Conservation (phyloP, 2,329 filamentous ascomycete genomes). For the Pseudofabraea citricarpa region DNA sequence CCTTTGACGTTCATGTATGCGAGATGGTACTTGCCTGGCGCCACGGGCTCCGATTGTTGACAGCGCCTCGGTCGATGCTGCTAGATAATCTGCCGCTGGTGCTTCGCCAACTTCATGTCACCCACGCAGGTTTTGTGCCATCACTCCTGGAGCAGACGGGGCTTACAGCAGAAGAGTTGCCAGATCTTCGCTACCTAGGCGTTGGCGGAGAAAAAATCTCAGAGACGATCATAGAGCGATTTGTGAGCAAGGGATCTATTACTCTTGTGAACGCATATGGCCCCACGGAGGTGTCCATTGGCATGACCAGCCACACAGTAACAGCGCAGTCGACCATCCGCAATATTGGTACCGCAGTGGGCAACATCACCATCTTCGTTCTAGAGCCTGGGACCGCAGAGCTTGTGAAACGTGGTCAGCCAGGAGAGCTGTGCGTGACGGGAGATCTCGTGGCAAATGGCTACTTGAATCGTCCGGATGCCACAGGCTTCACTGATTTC, state of each 20-base stretch:
- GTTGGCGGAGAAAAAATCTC: slow-evolving; percentile 32
- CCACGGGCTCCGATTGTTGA: slow-evolving; percentile 23
- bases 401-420: slow-evolving; percentile 22
- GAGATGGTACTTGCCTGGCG: slow-evolving; percentile 29
- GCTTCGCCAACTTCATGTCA: slow-evolving; percentile 23
- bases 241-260: slow-evolving; percentile 21
- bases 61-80: slow-evolving; percentile 23
- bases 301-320: slow-evolving; percentile 49
- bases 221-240: slow-evolving; percentile 23
- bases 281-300: slow-evolving; percentile 74
- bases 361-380: slow-evolving; percentile 30
- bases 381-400: slow-evolving; percentile 18
- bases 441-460: slow-evolving; percentile 54
- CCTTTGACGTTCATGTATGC: slow-evolving; percentile 27
- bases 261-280: slow-evolving; percentile 55
- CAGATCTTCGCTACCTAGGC: background rate
- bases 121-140: slow-evolving; percentile 28
- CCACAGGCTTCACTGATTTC: slow-evolving; percentile 42
- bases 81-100: slow-evolving; percentile 23
- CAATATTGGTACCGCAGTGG: slow-evolving; percentile 3
- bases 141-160: slow-evolving; percentile 2
- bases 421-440: slow-evolving; percentile 27
- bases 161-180: background rate
- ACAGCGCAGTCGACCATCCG: slow-evolving; percentile 1
- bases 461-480: slow-evolving; percentile 53